Evolutionary conservation across 2,329 filamentous ascomycete species (phyloP).

Genomic region (Colletotrichum sublineola): DNA sequence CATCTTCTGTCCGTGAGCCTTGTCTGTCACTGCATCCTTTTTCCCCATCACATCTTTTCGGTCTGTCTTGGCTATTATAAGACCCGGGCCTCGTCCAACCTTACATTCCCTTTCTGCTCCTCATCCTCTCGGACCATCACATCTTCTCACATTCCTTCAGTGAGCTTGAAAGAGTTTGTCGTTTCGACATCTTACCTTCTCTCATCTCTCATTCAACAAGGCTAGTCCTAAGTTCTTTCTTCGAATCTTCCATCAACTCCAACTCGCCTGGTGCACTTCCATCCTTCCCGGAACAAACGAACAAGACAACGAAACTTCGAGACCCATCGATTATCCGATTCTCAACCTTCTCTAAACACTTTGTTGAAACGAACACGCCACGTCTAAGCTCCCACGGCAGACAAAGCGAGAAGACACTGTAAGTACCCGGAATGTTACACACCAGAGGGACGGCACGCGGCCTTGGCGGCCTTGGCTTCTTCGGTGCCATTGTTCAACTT

Average conservation of each 20-base stretch:
- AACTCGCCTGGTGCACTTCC: slow-evolving; percentile 47
- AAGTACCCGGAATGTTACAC: slow-evolving; percentile 27
- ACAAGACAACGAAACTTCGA: slow-evolving; percentile 40
- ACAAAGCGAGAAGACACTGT: slow-evolving; percentile 42
- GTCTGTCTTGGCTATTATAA: slow-evolving; percentile 38
- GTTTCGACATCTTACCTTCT: slow-evolving; percentile 43
- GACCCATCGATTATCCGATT: slow-evolving; percentile 37
- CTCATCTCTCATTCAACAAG: slow-evolving; percentile 49
- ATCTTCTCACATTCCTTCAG: slow-evolving; percentile 43
- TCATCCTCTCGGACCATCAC: slow-evolving; percentile 42
- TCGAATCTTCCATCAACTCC: slow-evolving; percentile 46
- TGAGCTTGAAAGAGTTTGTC: slow-evolving; percentile 43
- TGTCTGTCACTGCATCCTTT: slow-evolving; percentile 36
- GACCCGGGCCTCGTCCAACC: slow-evolving; percentile 41
- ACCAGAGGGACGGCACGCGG: slow-evolving; percentile 17
- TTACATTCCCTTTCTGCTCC: slow-evolving; percentile 23
- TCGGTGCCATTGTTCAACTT: slow-evolving; percentile 37
- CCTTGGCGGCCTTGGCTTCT: slow-evolving; percentile 6
- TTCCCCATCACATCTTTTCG: slow-evolving; percentile 35
- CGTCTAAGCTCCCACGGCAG: slow-evolving; percentile 35
- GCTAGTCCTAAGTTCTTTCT: slow-evolving; percentile 53
- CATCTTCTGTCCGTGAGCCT: slow-evolving; percentile 36
- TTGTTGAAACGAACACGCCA: slow-evolving; percentile 30
- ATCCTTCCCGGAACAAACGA: slow-evolving; percentile 42
- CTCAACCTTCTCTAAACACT: slow-evolving; percentile 35